These are phyloP conservation scores for Lithocarpus polystachyus DNA, from an alignment of 306 rosid genomes.

Conservation along the genomic window DNA sequence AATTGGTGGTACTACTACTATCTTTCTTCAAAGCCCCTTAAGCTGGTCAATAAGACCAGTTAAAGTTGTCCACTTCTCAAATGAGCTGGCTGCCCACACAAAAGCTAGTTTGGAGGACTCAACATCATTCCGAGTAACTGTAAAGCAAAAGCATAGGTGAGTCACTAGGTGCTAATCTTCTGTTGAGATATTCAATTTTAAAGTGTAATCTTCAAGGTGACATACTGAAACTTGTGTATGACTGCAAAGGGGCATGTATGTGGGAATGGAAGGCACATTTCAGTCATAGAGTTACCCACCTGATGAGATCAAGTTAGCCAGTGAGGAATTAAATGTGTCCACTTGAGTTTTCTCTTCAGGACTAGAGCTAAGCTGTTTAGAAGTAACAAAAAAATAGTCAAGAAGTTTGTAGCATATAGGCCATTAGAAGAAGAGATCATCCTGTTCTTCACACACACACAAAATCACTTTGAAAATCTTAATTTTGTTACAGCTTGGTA, in stretches of 20 bases:
- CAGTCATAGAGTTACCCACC: conserved; percentile 41
- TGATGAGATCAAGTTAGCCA: conserved; percentile 75
- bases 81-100: conserved; percentile 73
- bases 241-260: background rate
- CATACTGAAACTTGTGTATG: background rate
- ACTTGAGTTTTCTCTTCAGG: conserved; percentile 79
- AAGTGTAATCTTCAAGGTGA: background rate
- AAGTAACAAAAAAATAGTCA: conserved; percentile 25
- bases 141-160: conserved; percentile 8
- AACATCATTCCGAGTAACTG: conserved; percentile 70
- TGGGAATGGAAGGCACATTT: background rate
- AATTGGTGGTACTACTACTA: conserved; percentile 8
- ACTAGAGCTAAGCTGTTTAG: conserved; percentile 74
- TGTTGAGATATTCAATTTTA: background rate
- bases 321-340: conserved; percentile 76
- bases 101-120: conserved; percentile 86
- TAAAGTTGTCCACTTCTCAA: conserved; percentile 89
- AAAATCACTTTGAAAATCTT: background rate
- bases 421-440: conserved; percentile 4
- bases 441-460: background rate
- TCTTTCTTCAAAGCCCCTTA: conserved; percentile 63
- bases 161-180: background rate
- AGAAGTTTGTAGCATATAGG: conserved; percentile 17
- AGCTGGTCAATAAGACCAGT: conserved; percentile 70
- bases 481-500: background rate